Conservation (phyloP, 1,139 yeast species). For the Yamadazyma membranifaciens region DNA sequence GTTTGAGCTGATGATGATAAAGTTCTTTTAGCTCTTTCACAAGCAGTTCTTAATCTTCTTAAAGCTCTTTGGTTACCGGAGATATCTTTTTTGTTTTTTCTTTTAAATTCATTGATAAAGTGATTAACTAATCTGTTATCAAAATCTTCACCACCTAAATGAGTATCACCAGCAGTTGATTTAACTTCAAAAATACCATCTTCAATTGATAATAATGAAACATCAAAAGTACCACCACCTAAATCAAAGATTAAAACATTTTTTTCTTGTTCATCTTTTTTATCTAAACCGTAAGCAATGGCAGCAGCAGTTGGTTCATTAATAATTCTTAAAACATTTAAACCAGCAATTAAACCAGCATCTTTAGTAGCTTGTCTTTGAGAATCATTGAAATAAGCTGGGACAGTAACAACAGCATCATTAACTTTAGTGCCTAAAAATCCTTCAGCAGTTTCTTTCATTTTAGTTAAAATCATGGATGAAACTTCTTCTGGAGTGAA, state of each 20-base stretch:
- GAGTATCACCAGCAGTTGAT: constrained; percentile 99
- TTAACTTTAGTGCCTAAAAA: constrained; percentile 59
- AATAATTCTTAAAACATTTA: constrained; percentile 58
- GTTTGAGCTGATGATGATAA: constrained; percentile 96
- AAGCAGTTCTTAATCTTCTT: constrained; percentile 98
- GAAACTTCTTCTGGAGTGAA: constrained; percentile 98
- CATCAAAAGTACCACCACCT: constrained; percentile 99
- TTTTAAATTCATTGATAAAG: constrained; percentile 94
- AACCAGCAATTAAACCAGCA: constrained; percentile 61
- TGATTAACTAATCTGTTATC: constrained; percentile 94
- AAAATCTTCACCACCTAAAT: constrained; percentile 99
- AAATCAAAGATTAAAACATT: constrained; percentile 91
- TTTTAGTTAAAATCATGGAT: constrained; percentile 93
- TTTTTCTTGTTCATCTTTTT: constrained; percentile 63
- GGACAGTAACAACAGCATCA: constrained; percentile 76
- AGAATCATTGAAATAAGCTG: constrained; percentile 62
- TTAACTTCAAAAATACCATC: constrained; percentile 99
- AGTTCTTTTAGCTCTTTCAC: constrained; percentile 99
- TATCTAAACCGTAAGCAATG: constrained; percentile 64
- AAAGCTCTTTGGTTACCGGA: constrained; percentile 93
- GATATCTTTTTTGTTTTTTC: constrained; percentile 93
- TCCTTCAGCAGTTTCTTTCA: constrained; percentile 86
- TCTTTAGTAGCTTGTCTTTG: constrained; percentile 66
- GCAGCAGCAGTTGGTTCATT: constrained; percentile 67
- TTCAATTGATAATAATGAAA: constrained; percentile 91